Evolutionary conservation across 2,329 filamentous ascomycete genomes (phyloP), one percentile per base, ranked within the genome.

Genomic region (Colletotrichum orchidophilum): DNA sequence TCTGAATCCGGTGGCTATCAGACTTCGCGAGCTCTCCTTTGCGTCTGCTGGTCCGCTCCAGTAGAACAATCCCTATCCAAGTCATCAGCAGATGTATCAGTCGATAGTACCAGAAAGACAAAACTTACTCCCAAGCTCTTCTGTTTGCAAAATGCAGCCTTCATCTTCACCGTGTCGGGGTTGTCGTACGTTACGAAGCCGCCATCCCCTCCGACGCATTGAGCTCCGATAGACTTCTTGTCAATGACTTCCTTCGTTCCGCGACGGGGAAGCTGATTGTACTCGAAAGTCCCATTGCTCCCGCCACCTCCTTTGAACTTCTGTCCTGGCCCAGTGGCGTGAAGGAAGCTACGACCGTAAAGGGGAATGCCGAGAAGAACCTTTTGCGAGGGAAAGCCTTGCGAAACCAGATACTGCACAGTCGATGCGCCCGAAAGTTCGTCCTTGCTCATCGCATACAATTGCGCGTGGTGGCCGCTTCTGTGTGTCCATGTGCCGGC

Each of bases 111-210:
- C 31, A 46, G 15, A 2, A 21, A 31, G 39, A n/a, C 3, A 18
- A 29, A 31, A 85, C 86, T 79, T 78, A 90, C 88, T 31, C 91
- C 93, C 21, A 96, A 83, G 31, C 88, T 87, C 75, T 92, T 91
- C 75, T 92, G 88, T 76, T 90, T 92, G 79, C 91, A 93, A 79
- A 92, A 96, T 7, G 85, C 83, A 1, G 92, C 94, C 82, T 96
- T 96, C 79, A 91, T 87, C 80, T 87, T 87, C 39, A 96, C 93
- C 3, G 93, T 95, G 53, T 91, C 88, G 4, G 92, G 90, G 74
- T 92, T 95, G 80, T 96, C 94, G 78, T 96, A 96, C 2, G 89
- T 92, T 52, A 96, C 89, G 74, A 95, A 95, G 0, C 93, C 93
- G 3, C 92, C 92, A 75, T 94, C 93, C 1, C 87, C 90, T 6